These are phyloP conservation scores for Debaryomyces nepalensis DNA, from an alignment of 1,139 yeast species.

Conservation along the genomic window DNA sequence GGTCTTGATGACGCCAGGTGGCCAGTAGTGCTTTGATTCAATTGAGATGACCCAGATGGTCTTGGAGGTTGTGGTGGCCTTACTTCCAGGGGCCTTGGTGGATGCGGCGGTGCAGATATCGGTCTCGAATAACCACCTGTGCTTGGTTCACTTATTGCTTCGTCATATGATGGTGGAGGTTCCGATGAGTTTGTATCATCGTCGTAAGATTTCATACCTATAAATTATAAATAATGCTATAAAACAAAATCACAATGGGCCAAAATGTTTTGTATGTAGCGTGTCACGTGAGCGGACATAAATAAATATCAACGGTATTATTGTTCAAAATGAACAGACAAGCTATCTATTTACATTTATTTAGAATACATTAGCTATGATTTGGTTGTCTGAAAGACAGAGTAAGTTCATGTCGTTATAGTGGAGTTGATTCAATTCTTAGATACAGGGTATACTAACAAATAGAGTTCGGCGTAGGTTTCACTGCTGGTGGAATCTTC, in stretches of 20 bases:
- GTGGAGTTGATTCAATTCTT: not conserved
- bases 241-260: conserved; percentile 1
- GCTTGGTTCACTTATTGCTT: conserved; percentile 16
- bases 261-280: not conserved
- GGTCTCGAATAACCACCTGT: conserved; percentile 12
- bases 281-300: conserved; percentile 6
- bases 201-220: not conserved
- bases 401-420: conserved; percentile 49
- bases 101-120: conserved; percentile 17
- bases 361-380: conserved; percentile 37
- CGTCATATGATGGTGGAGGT: conserved; percentile 24
- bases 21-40: conserved; percentile 1
- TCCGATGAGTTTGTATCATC: conserved; percentile 11
- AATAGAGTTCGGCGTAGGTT: conserved; percentile 88
- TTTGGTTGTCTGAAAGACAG: conserved; percentile 82
- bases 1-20: conserved; percentile 1
- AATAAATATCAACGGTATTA: conserved; percentile 6
- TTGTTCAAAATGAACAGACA: not conserved
- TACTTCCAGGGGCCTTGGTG: conserved; percentile 14
- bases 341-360: not conserved
- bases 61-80: conserved; percentile 14
- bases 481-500: conserved; percentile 84
- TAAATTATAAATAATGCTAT: conserved; percentile 1
- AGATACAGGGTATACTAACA: conserved; percentile 24
- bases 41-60: conserved; percentile 14